phyloP scores from a whole-genome alignment of 441 rosid species.

The Euphorbia schlechtendalii region DNA sequence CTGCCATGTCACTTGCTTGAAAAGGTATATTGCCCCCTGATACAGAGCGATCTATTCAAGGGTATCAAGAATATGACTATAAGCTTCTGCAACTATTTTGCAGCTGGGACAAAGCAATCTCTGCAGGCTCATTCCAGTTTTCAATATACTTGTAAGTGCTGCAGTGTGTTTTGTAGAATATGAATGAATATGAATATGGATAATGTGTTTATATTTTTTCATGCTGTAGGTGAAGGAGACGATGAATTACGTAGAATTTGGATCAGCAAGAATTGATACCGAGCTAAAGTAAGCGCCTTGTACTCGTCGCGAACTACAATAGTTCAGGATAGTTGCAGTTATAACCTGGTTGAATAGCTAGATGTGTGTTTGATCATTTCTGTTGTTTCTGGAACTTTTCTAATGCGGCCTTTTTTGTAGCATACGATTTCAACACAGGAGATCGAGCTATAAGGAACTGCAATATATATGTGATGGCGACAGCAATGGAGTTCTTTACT shows the following conservation, averaged over 20 bases:
- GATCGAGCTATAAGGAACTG: conserved; percentile 91
- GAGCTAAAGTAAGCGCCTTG: conserved; percentile 44
- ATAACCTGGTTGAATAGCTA: too few relatives aligned
- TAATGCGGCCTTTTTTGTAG: conserved; percentile 23
- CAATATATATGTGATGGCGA: conserved; percentile 97
- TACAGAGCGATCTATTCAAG: background rate
- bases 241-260: conserved; percentile 32
- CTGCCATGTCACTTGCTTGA: conserved; percentile 58
- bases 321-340: background rate
- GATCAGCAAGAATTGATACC: conserved; percentile 38
- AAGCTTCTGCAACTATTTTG: conserved; percentile 27
- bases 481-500: conserved; percentile 87
- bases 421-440: conserved; percentile 68
- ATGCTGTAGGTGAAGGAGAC: conserved; percentile 65
- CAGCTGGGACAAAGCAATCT: conserved; percentile 77
- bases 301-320: background rate
- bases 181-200: background rate
- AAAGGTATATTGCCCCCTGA: conserved; percentile 43
- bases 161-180: conserved; percentile 6
- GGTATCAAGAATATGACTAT: conserved; percentile 9
- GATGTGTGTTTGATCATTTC: background rate
- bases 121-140: conserved; percentile 31
- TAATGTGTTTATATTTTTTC: background rate
- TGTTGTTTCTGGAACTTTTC: background rate
- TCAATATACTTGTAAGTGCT: conserved; percentile 61